These are phyloP conservation scores for Corinectria fuckeliana DNA, from an alignment of 2,329 filamentous ascomycete species.

Conservation along the genomic window DNA sequence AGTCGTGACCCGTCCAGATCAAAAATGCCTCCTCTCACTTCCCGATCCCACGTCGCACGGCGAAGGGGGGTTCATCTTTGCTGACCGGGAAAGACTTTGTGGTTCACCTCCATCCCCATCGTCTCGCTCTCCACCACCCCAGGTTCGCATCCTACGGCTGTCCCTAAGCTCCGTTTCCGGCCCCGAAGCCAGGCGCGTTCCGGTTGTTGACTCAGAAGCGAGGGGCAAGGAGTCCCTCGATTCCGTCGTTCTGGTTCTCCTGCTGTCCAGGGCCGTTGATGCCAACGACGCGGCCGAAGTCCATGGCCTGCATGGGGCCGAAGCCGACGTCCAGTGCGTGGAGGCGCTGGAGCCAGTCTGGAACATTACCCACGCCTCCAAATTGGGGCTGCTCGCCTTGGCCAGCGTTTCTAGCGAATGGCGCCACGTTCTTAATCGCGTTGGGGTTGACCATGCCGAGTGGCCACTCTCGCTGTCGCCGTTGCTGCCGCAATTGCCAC, in stretches of 20 bases:
- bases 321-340: background rate
- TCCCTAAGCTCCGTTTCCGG: background rate
- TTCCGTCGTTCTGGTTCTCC: background rate
- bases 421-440: background rate
- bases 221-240: too few species aligned
- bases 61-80: background rate
- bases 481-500: background rate
- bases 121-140: background rate
- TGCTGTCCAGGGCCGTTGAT: background rate
- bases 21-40: background rate
- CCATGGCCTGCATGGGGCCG: constrained; percentile 5
- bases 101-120: too few species aligned
- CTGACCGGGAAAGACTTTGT: too few species aligned
- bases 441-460: background rate
- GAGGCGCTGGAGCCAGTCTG: background rate
- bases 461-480: background rate
- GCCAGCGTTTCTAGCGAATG: background rate
- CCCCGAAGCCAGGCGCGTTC: background rate
- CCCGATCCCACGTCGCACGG: background rate
- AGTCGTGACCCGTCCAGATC: background rate
- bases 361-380: background rate
- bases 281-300: background rate
- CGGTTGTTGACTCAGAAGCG: too few species aligned
- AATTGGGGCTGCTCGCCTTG: background rate
- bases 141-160: background rate